A percentile compares a stretch with the other conserved stretches of the same genome.
Evolutionary conservation across 1,284 basidiomycete genomes (phyloP).

Genomic region (Apiotrichum montevideense): DNA sequence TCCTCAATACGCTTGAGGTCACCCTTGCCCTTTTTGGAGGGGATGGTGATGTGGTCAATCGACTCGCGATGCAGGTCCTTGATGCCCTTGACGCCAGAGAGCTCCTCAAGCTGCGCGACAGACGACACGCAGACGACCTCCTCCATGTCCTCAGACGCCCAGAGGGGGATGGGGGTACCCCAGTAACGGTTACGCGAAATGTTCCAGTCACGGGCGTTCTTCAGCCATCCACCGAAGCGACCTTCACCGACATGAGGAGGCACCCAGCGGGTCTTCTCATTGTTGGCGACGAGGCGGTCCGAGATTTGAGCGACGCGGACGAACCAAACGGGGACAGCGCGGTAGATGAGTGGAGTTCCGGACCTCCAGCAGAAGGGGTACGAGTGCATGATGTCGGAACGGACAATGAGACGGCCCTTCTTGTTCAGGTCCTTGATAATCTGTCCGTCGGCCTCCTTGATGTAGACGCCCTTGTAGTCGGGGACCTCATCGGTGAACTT

Average conservation of each 20-base stretch:
- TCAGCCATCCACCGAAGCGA: constrained; percentile 94
- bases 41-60: constrained; percentile 94
- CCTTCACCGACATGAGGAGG: constrained; percentile 84
- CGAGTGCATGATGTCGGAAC: constrained; percentile 78
- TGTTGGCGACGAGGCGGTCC: constrained; percentile 83
- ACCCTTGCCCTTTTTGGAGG: constrained; percentile 88
- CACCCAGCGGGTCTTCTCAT: constrained; percentile 90
- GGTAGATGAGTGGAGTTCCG: constrained; percentile 91
- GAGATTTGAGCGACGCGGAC: constrained; percentile 79
- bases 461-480: constrained; percentile 83
- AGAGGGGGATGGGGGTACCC: constrained; percentile 96
- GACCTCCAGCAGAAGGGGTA: constrained; percentile 99
- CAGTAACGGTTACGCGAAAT: constrained; percentile 98
- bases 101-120: constrained; percentile 75
- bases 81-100: constrained; percentile 80
- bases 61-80: constrained; percentile 92
- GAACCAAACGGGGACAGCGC: constrained; percentile 95
- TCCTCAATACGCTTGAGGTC: constrained; percentile 82
- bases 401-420: constrained; percentile 80
- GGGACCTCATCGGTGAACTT: constrained; percentile 81
- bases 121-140: constrained; percentile 91
- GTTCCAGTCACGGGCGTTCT: constrained; percentile 98
- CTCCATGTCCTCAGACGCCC: constrained; percentile 88
- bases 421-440: constrained; percentile 90
- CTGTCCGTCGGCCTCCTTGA: constrained; percentile 92